Evolutionary conservation across 1,284 basidiomycete species (phyloP), one percentile per base, ranked within the genome.

Genomic region (Irpex sp.): DNA sequence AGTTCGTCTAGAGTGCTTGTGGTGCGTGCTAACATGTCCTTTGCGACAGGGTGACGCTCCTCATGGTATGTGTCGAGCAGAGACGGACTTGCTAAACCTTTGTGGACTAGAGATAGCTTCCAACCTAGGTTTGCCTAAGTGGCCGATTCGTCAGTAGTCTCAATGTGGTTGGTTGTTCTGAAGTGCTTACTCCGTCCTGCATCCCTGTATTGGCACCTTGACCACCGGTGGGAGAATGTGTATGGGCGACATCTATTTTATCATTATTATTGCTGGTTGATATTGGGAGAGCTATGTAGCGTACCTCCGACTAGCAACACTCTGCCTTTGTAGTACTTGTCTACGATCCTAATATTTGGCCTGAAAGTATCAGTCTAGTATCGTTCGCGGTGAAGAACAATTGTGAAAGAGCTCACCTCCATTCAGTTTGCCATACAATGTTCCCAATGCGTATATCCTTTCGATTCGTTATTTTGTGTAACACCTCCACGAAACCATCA

Each of bases 301-400:
- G 1, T 39, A 39, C 51, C 50, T 55, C 50, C 50, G 8, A 43
- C 35, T 5, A 54, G 4, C 54, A 76, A 75, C 3, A 70, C 71
- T 21, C 72, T 63, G 3, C 71, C 76, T 33, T 67, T 65, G 8
- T 61, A 61, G 60, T 77, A 75, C 39, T 68, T 67, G n/a, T 74
- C 66, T 3, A 72, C 72, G 66, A 76, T 72, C 3, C 75, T 63
- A 39, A 76, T 72, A 63, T 75, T 76, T 0, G 72, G 69, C 26
- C 76, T 76, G 13, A 2, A 7, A n/a, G n/a, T 13, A 5, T 26
- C 26, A 26, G 26, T 19, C 6, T 15, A 31, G 43, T 43, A 15
- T 33, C 9, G 33, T 26, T 11, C 9, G 33, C 8, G 11, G 9
- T 55, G 17, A 55, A 2, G 9, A 21, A 19, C 2, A 11, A 11